Evolutionary conservation across 1,284 basidiomycete species (phyloP).

Genomic region (Cryptococcus wingfieldii): DNA sequence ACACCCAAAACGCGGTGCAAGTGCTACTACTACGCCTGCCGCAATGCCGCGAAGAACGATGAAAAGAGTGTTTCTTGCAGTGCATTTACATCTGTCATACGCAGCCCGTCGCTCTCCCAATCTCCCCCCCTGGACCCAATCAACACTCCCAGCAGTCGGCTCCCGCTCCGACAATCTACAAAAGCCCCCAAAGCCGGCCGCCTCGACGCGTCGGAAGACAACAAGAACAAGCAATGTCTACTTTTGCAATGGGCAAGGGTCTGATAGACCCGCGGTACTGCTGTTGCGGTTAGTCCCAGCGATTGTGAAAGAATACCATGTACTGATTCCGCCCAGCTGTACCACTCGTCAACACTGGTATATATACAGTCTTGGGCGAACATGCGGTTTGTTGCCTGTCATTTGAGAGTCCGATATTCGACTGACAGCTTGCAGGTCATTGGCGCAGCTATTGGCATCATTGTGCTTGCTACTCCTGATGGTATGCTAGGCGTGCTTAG

Average conservation of each 20-base stretch:
- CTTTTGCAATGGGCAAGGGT: slow-evolving; percentile 15
- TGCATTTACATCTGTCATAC: no score
- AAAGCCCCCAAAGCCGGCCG: no score
- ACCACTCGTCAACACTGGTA: slow-evolving; percentile 77
- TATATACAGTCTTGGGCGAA: slow-evolving; percentile 72
- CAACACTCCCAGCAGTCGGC: no score
- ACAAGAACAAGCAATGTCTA: no score
- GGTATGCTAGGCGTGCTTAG: slow-evolving; percentile 21
- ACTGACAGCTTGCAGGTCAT: slow-evolving; percentile 47
- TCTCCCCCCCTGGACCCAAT: no score
- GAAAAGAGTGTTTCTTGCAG: no score
- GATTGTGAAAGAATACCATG: background rate
- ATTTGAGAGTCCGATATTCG: background rate
- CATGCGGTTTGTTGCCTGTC: slow-evolving; percentile 55
- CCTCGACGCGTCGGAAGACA: no score
- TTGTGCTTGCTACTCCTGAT: slow-evolving; percentile 69
- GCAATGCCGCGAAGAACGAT: no score
- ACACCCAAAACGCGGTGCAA: no score
- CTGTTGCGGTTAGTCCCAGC: slow-evolving; percentile 40
- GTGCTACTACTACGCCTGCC: no score
- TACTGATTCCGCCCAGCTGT: slow-evolving; percentile 55
- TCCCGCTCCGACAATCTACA: no score
- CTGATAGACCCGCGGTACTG: slow-evolving; percentile 46
- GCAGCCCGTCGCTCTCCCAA: no score
- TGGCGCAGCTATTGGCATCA: slow-evolving; percentile 65